phyloP scores from a whole-genome alignment of 192 early-diverging fungal species.

The Allomyces macrogynus region DNA sequence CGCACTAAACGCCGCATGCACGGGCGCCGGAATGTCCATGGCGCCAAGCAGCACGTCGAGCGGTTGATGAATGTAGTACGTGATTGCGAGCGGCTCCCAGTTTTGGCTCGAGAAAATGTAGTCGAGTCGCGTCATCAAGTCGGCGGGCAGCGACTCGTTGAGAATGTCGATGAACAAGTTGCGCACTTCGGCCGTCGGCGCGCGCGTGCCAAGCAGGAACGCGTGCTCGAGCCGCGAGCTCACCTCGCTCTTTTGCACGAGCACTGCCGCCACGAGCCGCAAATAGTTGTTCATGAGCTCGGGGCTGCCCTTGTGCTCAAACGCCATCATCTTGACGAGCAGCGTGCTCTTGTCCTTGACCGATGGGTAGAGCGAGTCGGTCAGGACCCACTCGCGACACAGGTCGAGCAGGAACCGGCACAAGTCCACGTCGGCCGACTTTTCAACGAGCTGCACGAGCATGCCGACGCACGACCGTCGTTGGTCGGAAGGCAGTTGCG shows the following conservation, averaged over 20 bases:
- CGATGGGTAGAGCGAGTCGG: slow-evolving; percentile 79
- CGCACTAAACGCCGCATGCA: slow-evolving; percentile 36
- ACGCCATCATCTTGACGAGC: slow-evolving; percentile 75
- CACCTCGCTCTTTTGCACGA: slow-evolving; percentile 47
- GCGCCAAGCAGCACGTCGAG: slow-evolving; percentile 66
- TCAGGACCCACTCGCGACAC: slow-evolving; percentile 69
- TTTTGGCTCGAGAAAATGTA: slow-evolving; percentile 85
- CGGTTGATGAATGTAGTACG: slow-evolving; percentile 88
- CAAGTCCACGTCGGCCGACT: slow-evolving; percentile 52
- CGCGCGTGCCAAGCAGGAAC: slow-evolving; percentile 76
- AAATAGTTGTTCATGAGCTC: slow-evolving; percentile 66
- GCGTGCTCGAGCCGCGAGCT: slow-evolving; percentile 84
- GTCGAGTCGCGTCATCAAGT: slow-evolving; percentile 51
- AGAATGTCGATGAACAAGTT: slow-evolving; percentile 61
- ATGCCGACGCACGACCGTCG: slow-evolving; percentile 64
- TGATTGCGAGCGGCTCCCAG: slow-evolving; percentile 70
- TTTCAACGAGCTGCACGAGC: slow-evolving; percentile 66
- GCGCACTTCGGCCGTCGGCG: slow-evolving; percentile 57
- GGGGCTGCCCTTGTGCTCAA: slow-evolving; percentile 48
- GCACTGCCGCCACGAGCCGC: slow-evolving; percentile 66
- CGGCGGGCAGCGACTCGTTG: slow-evolving; percentile 49
- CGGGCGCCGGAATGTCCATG: slow-evolving; percentile 9
- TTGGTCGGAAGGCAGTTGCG: slow-evolving; percentile 54
- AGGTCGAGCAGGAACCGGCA: slow-evolving; percentile 57
- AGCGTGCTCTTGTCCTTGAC: slow-evolving; percentile 89